Evolutionary conservation across 306 rosid genomes (phyloP), one percentile per base, ranked within the genome.

Genomic region (Vigna nakashimae): DNA sequence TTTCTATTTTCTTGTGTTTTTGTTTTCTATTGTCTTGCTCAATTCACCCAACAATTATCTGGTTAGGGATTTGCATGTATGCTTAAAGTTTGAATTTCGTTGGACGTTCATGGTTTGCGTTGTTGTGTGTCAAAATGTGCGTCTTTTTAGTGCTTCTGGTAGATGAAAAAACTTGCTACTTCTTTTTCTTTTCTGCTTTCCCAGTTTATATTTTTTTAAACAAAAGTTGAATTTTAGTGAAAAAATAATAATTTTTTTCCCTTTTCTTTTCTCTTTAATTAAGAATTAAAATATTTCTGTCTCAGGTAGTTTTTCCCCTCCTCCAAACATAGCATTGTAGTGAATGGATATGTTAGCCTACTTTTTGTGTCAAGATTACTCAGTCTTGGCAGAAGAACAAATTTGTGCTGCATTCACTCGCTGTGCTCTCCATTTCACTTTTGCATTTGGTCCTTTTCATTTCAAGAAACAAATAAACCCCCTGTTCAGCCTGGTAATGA

Each of bases 11-110:
- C 26, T 66, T 57, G 18, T 68, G 64, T 10, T 73, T 70, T 75
- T 38, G 22, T 36, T 79, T 73, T 2, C 57, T 78, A 40, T 10
- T 62, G 34, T 69, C 46, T 42, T 77, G 75, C 66, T 75, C 12
- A 74, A 66, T 48, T 81, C 48, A 60, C 56, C 26, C 12, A 6
- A 20, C n/a, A 57, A 9, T 20, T 46, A 46, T 62, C 64, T 45
- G 7, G 18, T 48, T 64, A 66, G 58, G 55, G 12, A 28, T 45
- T 58, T 30, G 68, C 32, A 59, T n/a, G 42, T 77, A 24, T 48
- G 28, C 50, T 72, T 68, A 4, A 10, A 24, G 36, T 81, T 70
- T 74, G 51, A 58, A 9, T 57, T 67, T 74, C 17, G 12, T 57
- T 40, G 50, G 65, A 57, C 15, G 4, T 55, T 28, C 17, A 50